phyloP scores from a whole-genome alignment of 2,329 filamentous ascomycete species.

The Aspergillus hortae region DNA sequence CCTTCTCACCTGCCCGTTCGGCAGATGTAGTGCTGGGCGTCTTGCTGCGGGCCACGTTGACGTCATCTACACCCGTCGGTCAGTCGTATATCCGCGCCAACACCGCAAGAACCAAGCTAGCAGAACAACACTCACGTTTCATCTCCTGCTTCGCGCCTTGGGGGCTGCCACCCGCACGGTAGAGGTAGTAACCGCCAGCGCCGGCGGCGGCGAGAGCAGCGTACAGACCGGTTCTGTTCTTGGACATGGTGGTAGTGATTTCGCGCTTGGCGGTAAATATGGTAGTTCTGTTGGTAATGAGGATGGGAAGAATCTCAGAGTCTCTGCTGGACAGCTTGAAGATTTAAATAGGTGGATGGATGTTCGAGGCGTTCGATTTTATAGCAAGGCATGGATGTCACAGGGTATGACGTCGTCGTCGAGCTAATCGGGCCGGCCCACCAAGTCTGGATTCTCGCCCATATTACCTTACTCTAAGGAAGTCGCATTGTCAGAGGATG shows the following conservation, averaged over 20 bases:
- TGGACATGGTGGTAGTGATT: conserved; percentile 27
- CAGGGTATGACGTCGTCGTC: conserved; percentile 12
- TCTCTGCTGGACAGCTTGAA: no score
- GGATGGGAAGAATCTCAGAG: no score
- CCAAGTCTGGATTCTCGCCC: background rate
- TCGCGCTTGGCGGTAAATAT: background rate
- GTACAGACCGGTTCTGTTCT: conserved; percentile 34
- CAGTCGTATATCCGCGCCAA: background rate
- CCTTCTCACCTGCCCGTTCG: conserved; percentile 62
- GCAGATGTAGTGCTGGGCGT: conserved; percentile 62
- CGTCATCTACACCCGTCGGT: conserved; percentile 62
- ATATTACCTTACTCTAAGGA: background rate
- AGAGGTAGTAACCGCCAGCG: conserved; percentile 85
- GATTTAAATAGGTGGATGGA: background rate
- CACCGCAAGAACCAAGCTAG: background rate
- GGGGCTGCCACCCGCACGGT: conserved; percentile 75
- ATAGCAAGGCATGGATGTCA: background rate
- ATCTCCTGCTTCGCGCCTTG: conserved; percentile 81
- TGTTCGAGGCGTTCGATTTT: background rate
- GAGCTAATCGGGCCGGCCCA: background rate
- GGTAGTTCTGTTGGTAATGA: no score
- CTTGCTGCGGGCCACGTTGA: conserved; percentile 64
- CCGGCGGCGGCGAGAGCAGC: conserved; percentile 59
- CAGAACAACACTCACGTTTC: conserved; percentile 61
- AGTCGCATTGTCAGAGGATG: no score